These are phyloP conservation scores for Ballota nigra DNA, from an alignment of 257 asterid species.

Conservation along the genomic window DNA sequence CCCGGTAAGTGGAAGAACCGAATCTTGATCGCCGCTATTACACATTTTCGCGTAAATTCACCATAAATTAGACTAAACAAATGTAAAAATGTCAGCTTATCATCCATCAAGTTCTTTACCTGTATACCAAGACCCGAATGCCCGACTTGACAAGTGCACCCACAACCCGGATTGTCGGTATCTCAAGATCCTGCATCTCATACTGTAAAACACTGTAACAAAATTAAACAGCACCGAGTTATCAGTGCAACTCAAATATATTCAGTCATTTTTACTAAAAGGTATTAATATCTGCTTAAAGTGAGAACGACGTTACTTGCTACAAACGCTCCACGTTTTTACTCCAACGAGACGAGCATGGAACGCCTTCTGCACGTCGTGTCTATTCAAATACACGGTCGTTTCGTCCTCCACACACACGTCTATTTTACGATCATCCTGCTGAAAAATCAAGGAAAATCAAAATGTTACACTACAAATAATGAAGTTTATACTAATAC, in stretches of 20 bases:
- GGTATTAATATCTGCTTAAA: too few species aligned
- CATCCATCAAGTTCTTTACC: conserved; percentile 24
- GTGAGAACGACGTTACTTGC: conserved; percentile 41
- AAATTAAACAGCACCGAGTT: background rate
- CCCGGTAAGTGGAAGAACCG: conserved; percentile 70
- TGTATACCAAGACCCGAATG: conserved; percentile 49
- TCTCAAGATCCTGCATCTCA: conserved; percentile 42
- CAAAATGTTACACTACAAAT: background rate
- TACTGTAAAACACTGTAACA: conserved; percentile 38
- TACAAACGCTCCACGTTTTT: conserved; percentile 62
- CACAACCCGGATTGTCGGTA: conserved; percentile 40
- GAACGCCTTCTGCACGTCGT: conserved; percentile 76
- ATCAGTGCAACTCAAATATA: too few species aligned
- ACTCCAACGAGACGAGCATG: conserved; percentile 73
- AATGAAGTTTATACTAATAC: background rate
- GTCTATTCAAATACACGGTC: conserved; percentile 51
- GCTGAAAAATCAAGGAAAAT: conserved; percentile 23
- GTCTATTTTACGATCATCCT: conserved; percentile 52
- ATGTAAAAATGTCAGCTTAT: too few species aligned
- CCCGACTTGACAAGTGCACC: conserved; percentile 39
- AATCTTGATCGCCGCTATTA: conserved; percentile 86
- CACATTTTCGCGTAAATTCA: conserved; percentile 5
- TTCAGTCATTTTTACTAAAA: background rate
- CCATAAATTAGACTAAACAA: background rate
- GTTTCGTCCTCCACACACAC: conserved; percentile 67